Conservation (phyloP, 2,329 filamentous ascomycete species). For the Xylaria polymorpha region DNA sequence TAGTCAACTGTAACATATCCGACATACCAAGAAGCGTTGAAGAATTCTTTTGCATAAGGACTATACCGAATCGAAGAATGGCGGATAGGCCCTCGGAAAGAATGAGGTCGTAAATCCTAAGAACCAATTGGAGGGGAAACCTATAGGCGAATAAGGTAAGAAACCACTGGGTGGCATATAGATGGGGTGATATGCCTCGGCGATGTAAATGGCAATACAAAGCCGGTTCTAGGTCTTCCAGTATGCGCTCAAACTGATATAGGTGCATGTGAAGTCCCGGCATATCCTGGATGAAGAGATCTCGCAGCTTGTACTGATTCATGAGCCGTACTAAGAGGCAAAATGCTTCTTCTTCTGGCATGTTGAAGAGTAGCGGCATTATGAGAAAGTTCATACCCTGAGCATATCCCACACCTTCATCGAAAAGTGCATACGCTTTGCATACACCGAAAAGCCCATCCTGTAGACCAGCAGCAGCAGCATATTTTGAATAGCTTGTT, state of each 20-base stretch:
- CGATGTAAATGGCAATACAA: slow-evolving; percentile 94
- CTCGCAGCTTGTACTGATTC: slow-evolving; percentile 94
- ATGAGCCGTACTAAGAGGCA: slow-evolving; percentile 92
- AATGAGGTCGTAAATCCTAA: slow-evolving; percentile 96
- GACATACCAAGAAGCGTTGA: slow-evolving; percentile 81
- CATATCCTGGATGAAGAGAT: slow-evolving; percentile 96
- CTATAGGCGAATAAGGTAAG: slow-evolving; percentile 98
- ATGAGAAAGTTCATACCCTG: slow-evolving; percentile 99
- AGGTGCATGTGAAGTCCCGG: slow-evolving; percentile 91
- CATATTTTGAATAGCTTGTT: slow-evolving; percentile 97
- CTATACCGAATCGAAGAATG: slow-evolving; percentile 93
- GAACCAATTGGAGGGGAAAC: slow-evolving; percentile 93
- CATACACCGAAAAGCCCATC: slow-evolving; percentile 95
- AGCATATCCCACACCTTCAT: slow-evolving; percentile 94
- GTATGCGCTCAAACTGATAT: slow-evolving; percentile 92
- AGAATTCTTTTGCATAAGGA: slow-evolving; percentile 95
- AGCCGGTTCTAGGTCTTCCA: slow-evolving; percentile 94
- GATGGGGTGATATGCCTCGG: slow-evolving; percentile 85
- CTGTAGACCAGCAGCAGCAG: slow-evolving; percentile 88
- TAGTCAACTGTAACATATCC: slow-evolving; percentile 90
- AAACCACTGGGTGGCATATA: slow-evolving; percentile 99
- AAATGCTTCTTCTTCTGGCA: slow-evolving; percentile 98
- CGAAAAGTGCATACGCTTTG: slow-evolving; percentile 96
- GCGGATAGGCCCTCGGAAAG: slow-evolving; percentile 92
- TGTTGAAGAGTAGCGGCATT: slow-evolving; percentile 97